A percentile compares a stretch with the other conserved stretches of the same genome.
phyloP scores from a whole-genome alignment of 2,329 filamentous ascomycete species.

The Arthroderma sp. region DNA sequence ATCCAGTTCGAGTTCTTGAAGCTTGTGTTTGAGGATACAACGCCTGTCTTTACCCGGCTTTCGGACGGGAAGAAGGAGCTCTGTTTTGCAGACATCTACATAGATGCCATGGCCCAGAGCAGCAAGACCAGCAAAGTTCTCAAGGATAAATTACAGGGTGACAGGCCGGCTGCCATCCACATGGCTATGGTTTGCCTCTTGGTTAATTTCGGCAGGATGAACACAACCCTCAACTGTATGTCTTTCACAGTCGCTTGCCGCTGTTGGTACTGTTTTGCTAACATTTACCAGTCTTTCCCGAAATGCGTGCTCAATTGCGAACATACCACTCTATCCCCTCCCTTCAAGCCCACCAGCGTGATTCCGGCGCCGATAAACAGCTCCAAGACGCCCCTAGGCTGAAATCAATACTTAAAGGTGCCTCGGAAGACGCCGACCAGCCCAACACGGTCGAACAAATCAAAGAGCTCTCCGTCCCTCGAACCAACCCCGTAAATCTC shows the following conservation, averaged over 20 bases:
- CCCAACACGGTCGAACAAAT: slow-evolving; percentile 75
- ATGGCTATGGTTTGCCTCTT: slow-evolving; percentile 99
- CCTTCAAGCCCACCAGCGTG: slow-evolving; percentile 73
- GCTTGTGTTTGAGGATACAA: slow-evolving; percentile 49
- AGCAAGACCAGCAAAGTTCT: slow-evolving; percentile 99
- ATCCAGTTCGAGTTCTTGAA: slow-evolving; percentile 54
- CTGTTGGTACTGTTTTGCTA: background rate
- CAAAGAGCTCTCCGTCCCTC: slow-evolving; percentile 51
- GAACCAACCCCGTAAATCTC: slow-evolving; percentile 93
- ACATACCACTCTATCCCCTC: slow-evolving; percentile 98
- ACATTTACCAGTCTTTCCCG: slow-evolving; percentile 66
- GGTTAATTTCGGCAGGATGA: slow-evolving; percentile 97
- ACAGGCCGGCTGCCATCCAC: slow-evolving; percentile 80
- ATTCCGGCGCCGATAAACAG: slow-evolving; percentile 93
- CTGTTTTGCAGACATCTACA: slow-evolving; percentile 87
- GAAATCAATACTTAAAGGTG: slow-evolving; percentile 94
- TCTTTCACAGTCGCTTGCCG: slow-evolving; percentile 8
- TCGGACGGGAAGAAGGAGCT: slow-evolving; percentile 65
- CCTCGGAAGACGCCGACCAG: slow-evolving; percentile 79
- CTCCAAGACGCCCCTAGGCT: slow-evolving; percentile 89
- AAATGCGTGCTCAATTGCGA: slow-evolving; percentile 94
- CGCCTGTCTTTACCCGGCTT: slow-evolving; percentile 72
- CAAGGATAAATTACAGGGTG: slow-evolving; percentile 87
- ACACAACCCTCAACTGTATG: slow-evolving; percentile 93
- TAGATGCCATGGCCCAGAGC: slow-evolving; percentile 95